Evolutionary conservation across 2,329 filamentous ascomycete genomes (phyloP).

Genomic region (Fusarium sp.): DNA sequence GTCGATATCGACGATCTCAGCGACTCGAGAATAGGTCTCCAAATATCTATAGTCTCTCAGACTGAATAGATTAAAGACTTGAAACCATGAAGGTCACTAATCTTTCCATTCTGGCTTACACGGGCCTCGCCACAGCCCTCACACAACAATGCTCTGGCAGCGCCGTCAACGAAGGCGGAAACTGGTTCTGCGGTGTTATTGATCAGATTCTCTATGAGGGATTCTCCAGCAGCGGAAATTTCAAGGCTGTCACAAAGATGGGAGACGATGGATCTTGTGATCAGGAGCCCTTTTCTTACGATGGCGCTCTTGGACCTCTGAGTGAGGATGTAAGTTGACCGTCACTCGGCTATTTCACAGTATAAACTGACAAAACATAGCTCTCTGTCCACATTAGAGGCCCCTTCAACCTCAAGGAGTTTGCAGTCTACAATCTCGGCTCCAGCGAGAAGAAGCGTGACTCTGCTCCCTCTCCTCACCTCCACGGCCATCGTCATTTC

Average conservation of each 20-base stretch:
- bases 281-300: slow-evolving; percentile 61
- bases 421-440: slow-evolving; percentile 73
- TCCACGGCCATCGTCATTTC: slow-evolving; percentile 58
- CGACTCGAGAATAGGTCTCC: neutral
- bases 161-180: slow-evolving; percentile 57
- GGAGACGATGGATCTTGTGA: slow-evolving; percentile 62
- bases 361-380: slow-evolving; percentile 51
- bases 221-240: slow-evolving; percentile 67
- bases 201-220: slow-evolving; percentile 73
- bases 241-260: slow-evolving; percentile 72
- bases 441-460: slow-evolving; percentile 44
- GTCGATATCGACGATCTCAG: neutral
- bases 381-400: slow-evolving; percentile 78
- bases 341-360: neutral
- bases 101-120: slow-evolving; percentile 42
- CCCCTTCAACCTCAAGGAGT: slow-evolving; percentile 70
- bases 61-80: neutral
- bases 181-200: slow-evolving; percentile 73
- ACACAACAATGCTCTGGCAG: slow-evolving; percentile 49
- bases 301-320: slow-evolving; percentile 71
- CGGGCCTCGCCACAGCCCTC: slow-evolving; percentile 44
- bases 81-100: slow-evolving; percentile 46
- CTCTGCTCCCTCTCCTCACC: slow-evolving; percentile 37
- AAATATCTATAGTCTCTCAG: neutral
- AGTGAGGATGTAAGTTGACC: slow-evolving; percentile 70